Conservation (phyloP, 176 grass and related monocot species). For the Pontederia paniculata region DNA sequence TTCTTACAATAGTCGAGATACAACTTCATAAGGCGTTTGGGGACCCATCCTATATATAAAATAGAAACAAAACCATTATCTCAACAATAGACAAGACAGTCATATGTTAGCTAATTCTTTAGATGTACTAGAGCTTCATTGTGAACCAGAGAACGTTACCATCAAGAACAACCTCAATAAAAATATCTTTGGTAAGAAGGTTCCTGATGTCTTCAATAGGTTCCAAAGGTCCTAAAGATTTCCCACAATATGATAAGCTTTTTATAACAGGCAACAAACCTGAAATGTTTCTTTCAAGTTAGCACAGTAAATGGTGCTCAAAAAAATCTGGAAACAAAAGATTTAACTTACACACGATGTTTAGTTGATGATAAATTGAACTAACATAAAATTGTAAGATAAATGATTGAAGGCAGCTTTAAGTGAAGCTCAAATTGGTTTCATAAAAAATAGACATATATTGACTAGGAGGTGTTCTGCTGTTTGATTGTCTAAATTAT, state of each 20-base stretch:
- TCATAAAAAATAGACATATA: too few species aligned
- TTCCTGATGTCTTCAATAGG: constrained; percentile 39
- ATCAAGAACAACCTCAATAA: constrained; percentile 52
- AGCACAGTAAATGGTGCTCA: not conserved
- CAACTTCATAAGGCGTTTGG: constrained; percentile 82
- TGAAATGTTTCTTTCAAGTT: constrained; percentile 12
- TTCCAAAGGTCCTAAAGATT: constrained; percentile 34
- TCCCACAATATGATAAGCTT: constrained; percentile 41
- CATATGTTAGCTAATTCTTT: not conserved
- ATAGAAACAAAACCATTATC: not conserved
- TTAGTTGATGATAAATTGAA: too few species aligned
- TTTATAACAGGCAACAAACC: constrained; percentile 74
- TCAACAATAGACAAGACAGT: not conserved
- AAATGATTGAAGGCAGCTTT: too few species aligned
- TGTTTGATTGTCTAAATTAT: not conserved
- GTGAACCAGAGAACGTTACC: constrained; percentile 27
- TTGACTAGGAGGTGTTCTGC: too few species aligned
- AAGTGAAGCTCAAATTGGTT: too few species aligned
- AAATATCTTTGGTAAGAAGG: constrained; percentile 41
- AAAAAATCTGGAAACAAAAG: too few species aligned
- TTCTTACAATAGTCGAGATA: constrained; percentile 81
- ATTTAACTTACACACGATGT: too few species aligned
- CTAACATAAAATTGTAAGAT: too few species aligned
- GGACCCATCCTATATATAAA: constrained; percentile 55
- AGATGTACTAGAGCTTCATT: not conserved